phyloP scores from a whole-genome alignment of 805 yeast species.

The Wickerhamomyces bisporus region DNA sequence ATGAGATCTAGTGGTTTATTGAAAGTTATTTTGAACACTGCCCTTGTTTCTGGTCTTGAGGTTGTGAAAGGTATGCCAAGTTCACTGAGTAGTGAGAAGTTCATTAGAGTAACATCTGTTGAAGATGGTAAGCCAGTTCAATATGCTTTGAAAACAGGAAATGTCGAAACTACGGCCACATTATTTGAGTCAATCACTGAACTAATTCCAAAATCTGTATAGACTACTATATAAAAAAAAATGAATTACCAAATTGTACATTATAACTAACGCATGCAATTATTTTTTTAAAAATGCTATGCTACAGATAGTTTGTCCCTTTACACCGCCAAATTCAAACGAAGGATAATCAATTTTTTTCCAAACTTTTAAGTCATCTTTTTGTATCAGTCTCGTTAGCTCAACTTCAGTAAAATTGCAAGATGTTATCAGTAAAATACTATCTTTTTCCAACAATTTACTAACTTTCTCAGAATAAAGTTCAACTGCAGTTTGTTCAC shows the following conservation, averaged over 20 bases:
- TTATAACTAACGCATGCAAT: too few species aligned
- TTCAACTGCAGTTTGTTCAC: constrained; percentile 43
- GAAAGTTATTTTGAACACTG: constrained; percentile 75
- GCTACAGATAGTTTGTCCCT: constrained; percentile 85
- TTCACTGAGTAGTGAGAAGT: constrained; percentile 79
- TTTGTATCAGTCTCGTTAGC: constrained; percentile 47
- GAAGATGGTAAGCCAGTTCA: constrained; percentile 69
- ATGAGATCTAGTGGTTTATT: constrained; percentile 89
- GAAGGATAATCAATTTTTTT: constrained; percentile 69
- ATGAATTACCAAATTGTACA: too few species aligned
- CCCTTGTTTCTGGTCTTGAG: constrained; percentile 56
- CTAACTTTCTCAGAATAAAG: constrained; percentile 59
- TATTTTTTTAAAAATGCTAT: constrained; percentile 71
- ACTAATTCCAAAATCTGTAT: constrained; percentile 19
- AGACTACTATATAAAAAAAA: neutral
- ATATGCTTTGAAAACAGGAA: constrained; percentile 72
- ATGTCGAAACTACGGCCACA: constrained; percentile 52
- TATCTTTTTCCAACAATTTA: constrained; percentile 48
- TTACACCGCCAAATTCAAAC: constrained; percentile 83
- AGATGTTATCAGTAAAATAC: constrained; percentile 74
- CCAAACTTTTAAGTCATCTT: constrained; percentile 50
- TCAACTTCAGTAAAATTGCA: constrained; percentile 91
- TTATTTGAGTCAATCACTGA: constrained; percentile 46
- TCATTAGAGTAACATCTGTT: constrained; percentile 66
- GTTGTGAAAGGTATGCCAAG: constrained; percentile 79